Evolutionary conservation across 495 filamentous ascomycete genomes (phyloP), one percentile per base, ranked within the genome.

Genomic region (Cladorrhinum samala): DNA sequence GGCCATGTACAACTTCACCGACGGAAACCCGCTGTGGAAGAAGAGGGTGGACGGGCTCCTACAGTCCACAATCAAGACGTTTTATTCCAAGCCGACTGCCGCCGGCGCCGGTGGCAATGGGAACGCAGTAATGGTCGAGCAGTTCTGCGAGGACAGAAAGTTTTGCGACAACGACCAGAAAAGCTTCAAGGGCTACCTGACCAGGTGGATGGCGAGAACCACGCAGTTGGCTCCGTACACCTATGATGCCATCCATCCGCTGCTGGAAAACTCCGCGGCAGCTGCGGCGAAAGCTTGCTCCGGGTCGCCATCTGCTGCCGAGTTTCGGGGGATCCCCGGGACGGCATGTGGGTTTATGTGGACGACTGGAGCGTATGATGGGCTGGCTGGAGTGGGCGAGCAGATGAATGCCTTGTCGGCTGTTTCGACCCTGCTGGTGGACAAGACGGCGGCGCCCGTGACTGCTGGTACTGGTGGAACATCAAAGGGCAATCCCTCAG

Each of bases 161-260:
- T 81, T 77, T 46, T 94, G 89, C 68, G 77, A 87, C 64, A 74
- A 74, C 43, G 88, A 92, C 61, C 81, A 88, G 65, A 75, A 75
- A 49, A 80, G 76, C 40, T 91, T 89, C 76, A 92, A 91, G 68
- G 86, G 85, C 8, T 85, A 88, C 59, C 71, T 89, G 16, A 69
- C 82, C 36, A 82, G 82, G 7, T 89, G 84, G 85, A 72, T 92
- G 63, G 80, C 83, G 2, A 78, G 77, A 33, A 77, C 80, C 33
- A 72, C 81, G 9, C 82, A 83, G 52, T 74, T 91, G 54, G 87
- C 83, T 4, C 86, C 87, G 3, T 81, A 74, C 52, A 85, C 80
- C 9, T 67, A 63, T 41, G 70, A 78, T 27, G 55, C 64, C 8
- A 79, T 91, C 43, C 67, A 77, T 60, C 77, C 82, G 1, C 74